Evolutionary conservation across 2,329 filamentous ascomycete species (phyloP), one percentile per base, ranked within the genome.

Genomic region (Botrytis squamosa): DNA sequence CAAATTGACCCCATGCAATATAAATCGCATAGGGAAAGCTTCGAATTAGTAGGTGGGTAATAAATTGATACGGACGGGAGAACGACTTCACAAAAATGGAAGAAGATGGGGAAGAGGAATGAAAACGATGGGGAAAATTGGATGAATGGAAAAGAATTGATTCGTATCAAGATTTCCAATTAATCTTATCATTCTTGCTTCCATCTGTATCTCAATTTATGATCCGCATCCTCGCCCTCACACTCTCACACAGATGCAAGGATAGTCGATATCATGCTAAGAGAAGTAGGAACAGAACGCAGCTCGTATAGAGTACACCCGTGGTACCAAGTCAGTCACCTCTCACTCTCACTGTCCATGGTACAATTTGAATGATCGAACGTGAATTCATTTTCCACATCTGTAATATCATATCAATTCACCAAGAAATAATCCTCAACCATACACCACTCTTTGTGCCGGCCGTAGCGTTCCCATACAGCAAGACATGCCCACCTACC

Each of bases 11-110:
- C 70, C 70, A 67, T 66, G 70, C 63, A 72, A 72, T 72, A 72
- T 72, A 72, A 72, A 72, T 72, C 62, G 63, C 62, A 59, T 67
- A 42, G 44, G 49, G 67, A 59, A 70, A 59, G 16, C 46, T 55
- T 68, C 64, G 59, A 18, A 44, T 64, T 10, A 33, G 12, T 4
- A 29, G 52, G 52, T 57, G 52, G 52, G 52, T 57, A 57, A 57
- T 57, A 22, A 40, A 64, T 33, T 20, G 40, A 33, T 12, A 33
- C 62, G n/a, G 62, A 9, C 52, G n/a, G 52, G 52, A 57, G 52
- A 29, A 29, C 7, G 52, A n/a, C n/a, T n/a, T n/a, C n/a, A n/a
- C n/a, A n/a, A n/a, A n/a, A 3, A n/a, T 16, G 49, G 38, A 16
- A 7, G 33, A 62, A 16, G 8, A 63, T 25, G 60, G 60, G 29